Base-by-base conservation (phyloP, 345 rosid genomes). In the Litchi chinensis region DNA sequence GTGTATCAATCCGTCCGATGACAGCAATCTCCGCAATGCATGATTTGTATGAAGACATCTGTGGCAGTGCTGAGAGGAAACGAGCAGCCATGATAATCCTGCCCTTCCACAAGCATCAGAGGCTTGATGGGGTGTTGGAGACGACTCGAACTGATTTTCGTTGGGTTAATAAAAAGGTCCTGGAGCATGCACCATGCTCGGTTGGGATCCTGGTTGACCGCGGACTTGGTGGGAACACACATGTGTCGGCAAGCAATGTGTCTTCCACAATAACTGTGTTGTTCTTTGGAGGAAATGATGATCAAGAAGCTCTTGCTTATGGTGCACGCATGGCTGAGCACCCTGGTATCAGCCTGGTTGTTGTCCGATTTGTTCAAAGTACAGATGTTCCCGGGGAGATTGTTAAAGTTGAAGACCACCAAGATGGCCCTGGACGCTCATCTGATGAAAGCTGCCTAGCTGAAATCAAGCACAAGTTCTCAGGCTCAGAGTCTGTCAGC, bases 191-290 rank as follows among this genome's bases (percentile, higher is more conserved):
- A 22, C 90, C 85, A 85, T 43, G 97, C 80, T 93, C 98, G 0
- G 96, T 94, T 0, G 98, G 93, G 32, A 91, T 94, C 71, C 70
- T 94, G 21, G 95, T 94, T 6, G 98, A 94, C 57, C 95, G 98
- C 6, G 98, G 98, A 0, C 86, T 93, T 12, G 98, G 97, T 16
- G 98, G 97, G 5, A n/a, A 76, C 70, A 85, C 90, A 4, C 97
- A 93, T 6, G 90, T 93, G 0, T 28, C 97, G 0, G 91, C 96
- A 6, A 89, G 98, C 77, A 85, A 90, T 65, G 88, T 93, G 67
- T 83, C 96, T 24, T 87, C 84, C 4, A 70, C 71, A 5, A 60
- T 94, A 11, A 86, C 93, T 0, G 89, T 90, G 68, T 57, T 93
- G 70, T 94, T 94, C 84, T 91, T 93, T 10, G 98, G 98, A 7